Conservation (phyloP, 2,329 filamentous ascomycete species). For the Aspergillus niger region DNA sequence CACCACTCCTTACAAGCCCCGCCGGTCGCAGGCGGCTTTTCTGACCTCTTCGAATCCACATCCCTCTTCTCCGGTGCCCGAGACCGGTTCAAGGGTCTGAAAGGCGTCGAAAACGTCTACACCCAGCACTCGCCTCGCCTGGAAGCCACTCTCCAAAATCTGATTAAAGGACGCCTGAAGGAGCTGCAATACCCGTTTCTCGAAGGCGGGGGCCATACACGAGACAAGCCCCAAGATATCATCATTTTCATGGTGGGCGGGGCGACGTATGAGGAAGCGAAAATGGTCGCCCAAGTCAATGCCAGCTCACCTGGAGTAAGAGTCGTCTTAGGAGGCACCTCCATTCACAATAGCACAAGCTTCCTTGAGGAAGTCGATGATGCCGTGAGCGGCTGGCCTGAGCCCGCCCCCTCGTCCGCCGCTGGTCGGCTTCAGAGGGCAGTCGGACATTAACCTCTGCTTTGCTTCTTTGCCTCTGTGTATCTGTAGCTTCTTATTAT, state of each 20-base stretch:
- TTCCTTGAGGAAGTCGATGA: constrained; percentile 93
- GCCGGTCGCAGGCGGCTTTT: constrained; percentile 74
- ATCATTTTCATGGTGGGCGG: constrained; percentile 94
- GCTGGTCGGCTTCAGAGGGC: constrained; percentile 65
- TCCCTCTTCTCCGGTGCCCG: constrained; percentile 89
- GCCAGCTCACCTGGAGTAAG: constrained; percentile 84
- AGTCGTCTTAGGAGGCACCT: constrained; percentile 85
- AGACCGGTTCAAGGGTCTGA: constrained; percentile 87
- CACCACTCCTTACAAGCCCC: constrained; percentile 82
- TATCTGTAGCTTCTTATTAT: constrained; percentile 13
- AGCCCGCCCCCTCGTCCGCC: constrained; percentile 61
- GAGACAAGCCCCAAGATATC: constrained; percentile 95
- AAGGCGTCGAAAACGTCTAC: constrained; percentile 98
- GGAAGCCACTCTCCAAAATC: constrained; percentile 82
- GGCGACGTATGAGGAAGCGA: constrained; percentile 94
- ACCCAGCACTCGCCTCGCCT: constrained; percentile 92
- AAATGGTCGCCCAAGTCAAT: constrained; percentile 93
- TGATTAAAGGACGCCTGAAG: constrained; percentile 86
- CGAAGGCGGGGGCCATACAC: constrained; percentile 80
- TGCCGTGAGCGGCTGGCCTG: constrained; percentile 83
- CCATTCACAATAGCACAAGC: constrained; percentile 80
- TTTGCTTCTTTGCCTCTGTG: constrained; percentile 16
- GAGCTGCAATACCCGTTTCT: constrained; percentile 92
- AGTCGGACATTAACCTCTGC: constrained; percentile 52
- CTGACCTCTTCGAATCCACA: constrained; percentile 87